Evolutionary conservation across 768 basidiomycete species (phyloP).

Genomic region (Tricholoma terreum): DNA sequence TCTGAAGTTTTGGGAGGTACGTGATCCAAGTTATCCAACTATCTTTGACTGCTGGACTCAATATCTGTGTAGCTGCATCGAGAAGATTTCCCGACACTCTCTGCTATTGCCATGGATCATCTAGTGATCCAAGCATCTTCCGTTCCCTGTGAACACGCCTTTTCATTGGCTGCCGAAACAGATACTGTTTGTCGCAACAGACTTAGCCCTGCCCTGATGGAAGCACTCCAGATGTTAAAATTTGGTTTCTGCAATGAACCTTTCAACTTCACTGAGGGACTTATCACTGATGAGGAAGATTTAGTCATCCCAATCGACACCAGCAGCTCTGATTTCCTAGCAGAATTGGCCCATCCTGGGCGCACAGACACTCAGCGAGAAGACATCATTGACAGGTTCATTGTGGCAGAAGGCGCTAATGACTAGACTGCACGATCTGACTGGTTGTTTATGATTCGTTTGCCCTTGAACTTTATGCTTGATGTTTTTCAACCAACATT

Average conservation of each 20-base stretch:
- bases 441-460: no score
- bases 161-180: slow-evolving; percentile 16
- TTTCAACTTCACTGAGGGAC: neutral
- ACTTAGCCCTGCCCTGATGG: slow-evolving; percentile 16
- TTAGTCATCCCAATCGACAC: neutral
- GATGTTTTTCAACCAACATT: no score
- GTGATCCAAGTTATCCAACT: neutral
- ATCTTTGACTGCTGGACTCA: neutral
- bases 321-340: neutral
- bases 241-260: slow-evolving; percentile 1
- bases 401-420: neutral
- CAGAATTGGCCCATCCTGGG: neutral
- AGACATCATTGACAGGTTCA: neutral
- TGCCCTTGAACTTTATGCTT: no score
- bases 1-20: slow-evolving; percentile 4
- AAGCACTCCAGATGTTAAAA: slow-evolving; percentile 18
- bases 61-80: neutral
- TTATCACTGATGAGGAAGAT: neutral
- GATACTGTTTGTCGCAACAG: slow-evolving; percentile 10
- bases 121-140: slow-evolving; percentile 14
- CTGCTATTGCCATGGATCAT: slow-evolving; percentile 8
- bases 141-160: slow-evolving; percentile 17
- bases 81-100: neutral
- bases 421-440: no score
- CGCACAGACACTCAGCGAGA: neutral